phyloP scores from a whole-genome alignment of 768 basidiomycete species.

The Floccularia luteovirens region DNA sequence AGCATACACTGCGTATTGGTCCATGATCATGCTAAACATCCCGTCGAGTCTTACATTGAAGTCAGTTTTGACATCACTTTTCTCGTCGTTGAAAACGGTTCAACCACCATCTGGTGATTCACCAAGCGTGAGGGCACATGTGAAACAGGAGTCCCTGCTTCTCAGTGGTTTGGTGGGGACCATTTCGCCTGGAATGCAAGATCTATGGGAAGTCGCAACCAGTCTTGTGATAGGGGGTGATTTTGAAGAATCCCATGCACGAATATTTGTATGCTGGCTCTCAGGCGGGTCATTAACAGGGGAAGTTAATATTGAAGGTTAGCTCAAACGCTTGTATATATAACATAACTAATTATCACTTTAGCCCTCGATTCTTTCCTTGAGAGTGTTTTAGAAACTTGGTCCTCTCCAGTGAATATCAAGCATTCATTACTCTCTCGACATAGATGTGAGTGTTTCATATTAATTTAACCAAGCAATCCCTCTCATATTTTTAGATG shows the following conservation, averaged over 20 bases:
- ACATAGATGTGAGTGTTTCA: conserved; percentile 59
- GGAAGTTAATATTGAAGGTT: conserved; percentile 22
- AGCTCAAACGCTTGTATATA: conserved; percentile 2
- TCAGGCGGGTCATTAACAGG: conserved; percentile 27
- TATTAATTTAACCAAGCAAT: conserved; percentile 1
- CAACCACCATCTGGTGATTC: conserved; percentile 18
- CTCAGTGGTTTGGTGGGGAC: conserved; percentile 48
- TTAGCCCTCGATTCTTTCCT: conserved; percentile 43
- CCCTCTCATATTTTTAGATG: conserved; percentile 34
- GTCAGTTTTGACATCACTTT: conserved; percentile 51
- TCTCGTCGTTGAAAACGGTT: conserved; percentile 36
- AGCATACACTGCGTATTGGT: conserved; percentile 46
- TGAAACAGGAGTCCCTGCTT: conserved; percentile 49
- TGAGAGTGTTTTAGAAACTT: conserved; percentile 45
- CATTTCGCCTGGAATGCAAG: conserved; percentile 29
- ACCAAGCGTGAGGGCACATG: conserved; percentile 25
- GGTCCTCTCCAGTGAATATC: conserved; percentile 75
- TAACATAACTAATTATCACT: conserved; percentile 1
- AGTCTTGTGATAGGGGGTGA: conserved; percentile 45
- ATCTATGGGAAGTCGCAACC: conserved; percentile 42
- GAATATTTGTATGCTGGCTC: conserved; percentile 68
- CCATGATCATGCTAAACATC: conserved; percentile 32
- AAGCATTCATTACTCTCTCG: conserved; percentile 68
- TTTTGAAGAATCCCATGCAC: conserved; percentile 53
- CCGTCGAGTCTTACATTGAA: conserved; percentile 47